Conservation (phyloP, 164 flowering plant species). For the Litsea cubeba region DNA sequence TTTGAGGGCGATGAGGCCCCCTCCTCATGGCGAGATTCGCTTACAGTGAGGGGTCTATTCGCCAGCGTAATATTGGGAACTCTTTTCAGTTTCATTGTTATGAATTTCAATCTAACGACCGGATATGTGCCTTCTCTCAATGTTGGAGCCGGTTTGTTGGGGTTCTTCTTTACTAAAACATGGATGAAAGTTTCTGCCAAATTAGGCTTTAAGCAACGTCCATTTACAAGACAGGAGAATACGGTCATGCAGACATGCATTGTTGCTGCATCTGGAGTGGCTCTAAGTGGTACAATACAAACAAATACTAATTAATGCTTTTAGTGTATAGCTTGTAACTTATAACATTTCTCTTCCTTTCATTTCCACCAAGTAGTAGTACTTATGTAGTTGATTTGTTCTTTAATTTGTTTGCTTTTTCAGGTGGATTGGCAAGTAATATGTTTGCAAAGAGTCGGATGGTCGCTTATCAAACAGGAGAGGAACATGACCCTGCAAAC, state of each 20-base stretch:
- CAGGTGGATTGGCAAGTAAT: no score
- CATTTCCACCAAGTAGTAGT: no score
- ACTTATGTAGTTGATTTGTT: no score
- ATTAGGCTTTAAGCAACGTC: slow-evolving; percentile 38
- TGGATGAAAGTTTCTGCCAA: slow-evolving; percentile 34
- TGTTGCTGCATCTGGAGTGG: slow-evolving; percentile 65
- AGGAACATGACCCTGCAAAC: no score
- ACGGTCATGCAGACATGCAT: slow-evolving; percentile 73
- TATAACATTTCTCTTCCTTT: no score
- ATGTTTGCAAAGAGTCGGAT: no score
- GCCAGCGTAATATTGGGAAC: slow-evolving; percentile 38
- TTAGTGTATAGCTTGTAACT: no score
- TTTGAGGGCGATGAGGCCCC: background rate
- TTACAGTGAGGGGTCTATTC: slow-evolving; percentile 42
- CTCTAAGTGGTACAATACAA: slow-evolving; percentile 49
- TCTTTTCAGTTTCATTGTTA: slow-evolving; percentile 45
- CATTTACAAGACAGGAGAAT: slow-evolving; percentile 71
- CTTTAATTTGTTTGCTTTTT: no score
- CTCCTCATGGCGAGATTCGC: slow-evolving; percentile 39
- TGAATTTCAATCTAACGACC: slow-evolving; percentile 30
- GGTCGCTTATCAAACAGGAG: no score
- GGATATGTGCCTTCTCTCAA: slow-evolving; percentile 66
- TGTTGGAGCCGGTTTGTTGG: slow-evolving; percentile 64
- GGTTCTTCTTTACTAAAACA: slow-evolving; percentile 42
- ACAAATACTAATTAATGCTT: no score